Conservation (phyloP, 192 early-diverging fungal genomes). For the Allomyces macrogynus region DNA sequence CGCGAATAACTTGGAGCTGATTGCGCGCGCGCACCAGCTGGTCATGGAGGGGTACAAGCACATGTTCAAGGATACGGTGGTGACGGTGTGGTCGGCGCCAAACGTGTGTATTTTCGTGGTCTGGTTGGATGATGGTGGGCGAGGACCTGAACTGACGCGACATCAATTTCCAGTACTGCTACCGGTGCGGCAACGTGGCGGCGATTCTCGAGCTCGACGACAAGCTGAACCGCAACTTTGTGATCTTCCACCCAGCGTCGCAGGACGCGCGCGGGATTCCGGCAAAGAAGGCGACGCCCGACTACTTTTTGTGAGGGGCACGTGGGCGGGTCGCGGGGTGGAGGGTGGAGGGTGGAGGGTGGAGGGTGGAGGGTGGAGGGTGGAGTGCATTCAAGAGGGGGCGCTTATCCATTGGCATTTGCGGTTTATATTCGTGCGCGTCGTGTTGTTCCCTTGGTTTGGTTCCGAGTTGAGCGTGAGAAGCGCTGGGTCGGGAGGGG, state of each 20-base stretch:
- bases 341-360: no score
- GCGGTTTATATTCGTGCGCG: no score
- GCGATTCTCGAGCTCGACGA: conserved; percentile 89
- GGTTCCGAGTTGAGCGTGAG: no score
- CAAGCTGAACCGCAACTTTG: conserved; percentile 66
- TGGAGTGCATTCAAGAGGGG: no score
- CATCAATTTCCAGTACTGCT: background rate
- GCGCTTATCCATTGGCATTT: no score
- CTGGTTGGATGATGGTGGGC: background rate
- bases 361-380: no score
- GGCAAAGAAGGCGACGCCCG: conserved; percentile 67
- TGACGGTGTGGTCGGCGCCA: conserved; percentile 97
- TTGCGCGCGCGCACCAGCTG: conserved; percentile 90
- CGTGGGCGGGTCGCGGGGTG: background rate
- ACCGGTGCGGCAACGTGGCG: conserved; percentile 87
- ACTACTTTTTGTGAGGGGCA: conserved; percentile 66
- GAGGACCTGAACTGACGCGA: no score
- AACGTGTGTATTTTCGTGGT: conserved; percentile 24
- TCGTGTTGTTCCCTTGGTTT: no score
- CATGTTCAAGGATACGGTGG: conserved; percentile 89
- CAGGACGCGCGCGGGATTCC: conserved; percentile 62
- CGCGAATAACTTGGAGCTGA: conserved; percentile 64
- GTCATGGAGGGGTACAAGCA: conserved; percentile 94
- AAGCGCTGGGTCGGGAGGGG: no score
- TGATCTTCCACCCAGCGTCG: conserved; percentile 74